Evolutionary conservation across 306 rosid species (phyloP), one percentile per base, ranked within the genome.

Genomic region (Fragaria iinumae): DNA sequence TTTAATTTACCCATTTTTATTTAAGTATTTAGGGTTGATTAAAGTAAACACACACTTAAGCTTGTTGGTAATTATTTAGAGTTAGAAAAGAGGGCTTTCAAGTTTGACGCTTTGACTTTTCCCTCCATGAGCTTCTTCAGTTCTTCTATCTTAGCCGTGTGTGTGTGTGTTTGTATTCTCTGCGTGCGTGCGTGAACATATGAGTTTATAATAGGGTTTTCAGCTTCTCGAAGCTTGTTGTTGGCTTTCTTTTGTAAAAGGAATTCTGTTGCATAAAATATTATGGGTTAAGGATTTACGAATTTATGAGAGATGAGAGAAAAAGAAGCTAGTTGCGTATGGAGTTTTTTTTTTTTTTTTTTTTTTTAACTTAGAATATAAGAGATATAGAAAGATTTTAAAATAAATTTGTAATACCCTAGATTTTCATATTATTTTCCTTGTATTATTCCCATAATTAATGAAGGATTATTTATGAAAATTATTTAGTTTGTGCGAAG

Each of bases 61-160:
- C 85, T 69, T 62, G 77, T 65, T 65, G 74, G 83, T 68, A 68
- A 84, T 85, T 45, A 81, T 78, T 77, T 76, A 36, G 60, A 67
- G 59, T 84, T 69, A 77, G 64, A 81, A 67, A 65, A 34, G 64
- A 36, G 49, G 80, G 87, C 77, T 69, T 80, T 75, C 71, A 86
- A 87, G 91, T 86, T 87, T 84, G 91, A 90, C 87, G 52, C 85
- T 88, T 89, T 90, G 97, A 90, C 96, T 92, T 87, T 87, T 49
- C 21, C 0, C 67, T 39, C 86, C 27, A 25, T 21, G 18, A 32
- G 43, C 36, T 41, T 41, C 20, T 45, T 67, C 32, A 29, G 32
- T 29, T 29, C 32, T 29, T 29, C 13, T 2, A 44, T 27, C 45
- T 68, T 20, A 21, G 55, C 27, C 25, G 34, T 1, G 64, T 38